Evolutionary conservation across 257 asterid genomes (phyloP).

Genomic region (Petrea volubilis): DNA sequence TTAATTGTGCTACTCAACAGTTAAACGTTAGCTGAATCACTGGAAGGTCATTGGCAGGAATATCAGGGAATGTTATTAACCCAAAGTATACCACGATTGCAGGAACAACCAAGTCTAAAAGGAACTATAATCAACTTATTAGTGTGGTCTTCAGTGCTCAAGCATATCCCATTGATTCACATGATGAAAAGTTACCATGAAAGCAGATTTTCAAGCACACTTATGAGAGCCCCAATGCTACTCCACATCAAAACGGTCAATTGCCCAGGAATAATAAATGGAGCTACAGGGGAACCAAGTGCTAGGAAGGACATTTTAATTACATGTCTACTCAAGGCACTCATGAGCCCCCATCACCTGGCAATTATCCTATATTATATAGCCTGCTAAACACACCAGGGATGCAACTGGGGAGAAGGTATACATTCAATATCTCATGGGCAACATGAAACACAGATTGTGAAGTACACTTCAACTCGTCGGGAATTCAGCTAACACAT

Average conservation of each 20-base stretch:
- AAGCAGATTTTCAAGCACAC: not conserved
- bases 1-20: not conserved
- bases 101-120: not conserved
- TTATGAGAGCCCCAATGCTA: not conserved
- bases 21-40: conserved; percentile 4
- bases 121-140: not conserved
- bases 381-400: conserved; percentile 1
- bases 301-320: not conserved
- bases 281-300: not conserved
- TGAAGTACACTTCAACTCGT: not conserved
- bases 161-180: not conserved
- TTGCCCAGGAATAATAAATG: not conserved
- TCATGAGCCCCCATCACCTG: not conserved
- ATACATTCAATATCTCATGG: not conserved
- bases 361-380: not conserved
- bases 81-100: conserved; percentile 11
- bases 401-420: not conserved
- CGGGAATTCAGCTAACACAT: not conserved
- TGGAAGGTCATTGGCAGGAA: conserved; percentile 2
- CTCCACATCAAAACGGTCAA: not conserved
- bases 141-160: conserved; percentile 3
- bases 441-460: conserved; percentile 1
- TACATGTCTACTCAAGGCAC: not conserved
- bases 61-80: not conserved
- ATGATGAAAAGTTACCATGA: not conserved